Evolutionary conservation across 2,329 filamentous ascomycete genomes (phyloP).

Genomic region (Chaetomium olivaceum): DNA sequence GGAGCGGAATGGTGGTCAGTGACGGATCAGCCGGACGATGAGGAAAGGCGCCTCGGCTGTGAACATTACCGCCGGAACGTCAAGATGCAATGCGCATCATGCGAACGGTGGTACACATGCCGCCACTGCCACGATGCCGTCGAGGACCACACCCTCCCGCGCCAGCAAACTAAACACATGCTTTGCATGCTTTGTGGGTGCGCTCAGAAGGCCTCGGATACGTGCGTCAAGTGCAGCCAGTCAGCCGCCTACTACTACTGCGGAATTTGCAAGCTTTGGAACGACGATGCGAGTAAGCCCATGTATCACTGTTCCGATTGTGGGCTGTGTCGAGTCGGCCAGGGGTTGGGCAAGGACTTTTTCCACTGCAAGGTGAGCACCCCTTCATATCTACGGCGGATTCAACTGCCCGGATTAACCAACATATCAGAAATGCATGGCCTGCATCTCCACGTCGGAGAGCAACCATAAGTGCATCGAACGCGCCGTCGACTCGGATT

Average conservation of each 20-base stretch:
- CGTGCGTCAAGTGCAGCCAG: constrained; percentile 74
- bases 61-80: constrained; percentile 94
- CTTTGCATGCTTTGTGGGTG: constrained; percentile 93
- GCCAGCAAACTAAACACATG: constrained; percentile 89
- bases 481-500: constrained; percentile 90
- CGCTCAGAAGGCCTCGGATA: constrained; percentile 77
- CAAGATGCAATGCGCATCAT: constrained; percentile 90
- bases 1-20: constrained; percentile 49
- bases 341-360: constrained; percentile 93
- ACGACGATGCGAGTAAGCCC: constrained; percentile 83
- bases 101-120: constrained; percentile 90
- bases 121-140: constrained; percentile 87
- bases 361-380: constrained; percentile 87
- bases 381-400: background rate
- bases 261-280: constrained; percentile 93
- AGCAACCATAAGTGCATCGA: constrained; percentile 94
- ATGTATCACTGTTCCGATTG: constrained; percentile 98
- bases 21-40: constrained; percentile 38
- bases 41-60: constrained; percentile 66
- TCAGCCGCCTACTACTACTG: constrained; percentile 89
- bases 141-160: constrained; percentile 76
- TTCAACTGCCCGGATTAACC: background rate
- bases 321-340: constrained; percentile 88
- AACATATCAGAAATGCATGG: constrained; percentile 72
- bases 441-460: constrained; percentile 86